Percentiles rank a stretch among this genome's conserved stretches.
Evolutionary conservation across 257 asterid species (phyloP).

Genomic region (Jaltomata sinuosa): DNA sequence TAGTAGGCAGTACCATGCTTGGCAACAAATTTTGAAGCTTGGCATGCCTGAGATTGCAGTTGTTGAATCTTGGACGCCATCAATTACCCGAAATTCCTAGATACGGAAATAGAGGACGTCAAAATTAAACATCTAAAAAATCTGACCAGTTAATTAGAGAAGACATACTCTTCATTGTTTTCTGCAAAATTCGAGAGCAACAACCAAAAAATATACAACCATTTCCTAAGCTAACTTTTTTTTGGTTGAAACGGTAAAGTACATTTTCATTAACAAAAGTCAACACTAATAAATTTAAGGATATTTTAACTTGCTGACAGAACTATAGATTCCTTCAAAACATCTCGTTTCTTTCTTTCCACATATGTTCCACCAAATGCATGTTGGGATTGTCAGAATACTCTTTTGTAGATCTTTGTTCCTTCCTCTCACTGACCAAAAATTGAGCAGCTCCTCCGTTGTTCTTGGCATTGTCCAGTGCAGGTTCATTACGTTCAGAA

Average conservation of each 20-base stretch:
- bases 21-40: slow-evolving; percentile 38
- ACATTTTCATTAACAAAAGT: neutral
- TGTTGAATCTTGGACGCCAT: slow-evolving; percentile 54
- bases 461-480: neutral
- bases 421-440: neutral
- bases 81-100: neutral
- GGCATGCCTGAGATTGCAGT: slow-evolving; percentile 50
- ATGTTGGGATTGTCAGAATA: neutral
- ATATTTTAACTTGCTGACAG: neutral
- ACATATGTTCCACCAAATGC: neutral
- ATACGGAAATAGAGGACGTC: neutral
- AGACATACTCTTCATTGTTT: neutral
- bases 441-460: neutral
- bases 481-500: neutral
- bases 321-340: neutral
- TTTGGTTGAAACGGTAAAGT: neutral
- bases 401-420: neutral
- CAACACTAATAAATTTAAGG: neutral
- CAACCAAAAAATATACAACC: neutral
- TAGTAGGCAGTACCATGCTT: slow-evolving; percentile 50
- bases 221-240: neutral
- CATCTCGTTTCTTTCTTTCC: neutral
- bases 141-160: neutral
- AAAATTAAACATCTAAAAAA: neutral
- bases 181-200: neutral